These are phyloP conservation scores for Cenchrus purpureus DNA, from an alignment of 176 grass and related monocot genomes.

Conservation along the genomic window DNA sequence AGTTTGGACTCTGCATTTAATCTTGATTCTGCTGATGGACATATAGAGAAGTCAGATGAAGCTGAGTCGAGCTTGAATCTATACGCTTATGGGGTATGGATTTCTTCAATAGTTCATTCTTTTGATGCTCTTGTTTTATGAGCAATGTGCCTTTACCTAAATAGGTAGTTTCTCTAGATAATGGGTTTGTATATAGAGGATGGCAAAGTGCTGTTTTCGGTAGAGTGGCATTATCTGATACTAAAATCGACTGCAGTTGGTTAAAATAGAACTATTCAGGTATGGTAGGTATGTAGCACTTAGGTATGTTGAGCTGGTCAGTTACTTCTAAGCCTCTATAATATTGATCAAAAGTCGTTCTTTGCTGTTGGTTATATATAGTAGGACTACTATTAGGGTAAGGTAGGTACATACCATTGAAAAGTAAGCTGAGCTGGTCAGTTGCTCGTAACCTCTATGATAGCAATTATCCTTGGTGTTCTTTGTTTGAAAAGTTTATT, in stretches of 20 bases:
- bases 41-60: constrained; percentile 56
- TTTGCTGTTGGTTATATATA: neutral
- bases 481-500: neutral
- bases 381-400: constrained; percentile 1
- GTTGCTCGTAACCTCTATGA: neutral
- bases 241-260: neutral
- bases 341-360: neutral
- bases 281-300: constrained; percentile 1
- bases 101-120: constrained; percentile 38
- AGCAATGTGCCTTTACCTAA: neutral
- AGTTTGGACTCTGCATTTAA: constrained; percentile 49
- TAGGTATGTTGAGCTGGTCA: neutral
- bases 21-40: constrained; percentile 60
- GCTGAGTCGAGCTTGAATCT: constrained; percentile 49
- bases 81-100: constrained; percentile 88
- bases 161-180: neutral
- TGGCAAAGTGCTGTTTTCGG: neutral
- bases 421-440: constrained; percentile 16
- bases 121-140: constrained; percentile 24
- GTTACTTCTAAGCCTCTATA: neutral
- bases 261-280: neutral
- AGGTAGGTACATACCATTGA: constrained; percentile 10
- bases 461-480: neutral
- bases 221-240: constrained; percentile 13
- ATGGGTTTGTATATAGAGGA: neutral